These are phyloP conservation scores for Coemansia sp. DNA, from an alignment of 192 early-diverging fungal species.

Conservation along the genomic window DNA sequence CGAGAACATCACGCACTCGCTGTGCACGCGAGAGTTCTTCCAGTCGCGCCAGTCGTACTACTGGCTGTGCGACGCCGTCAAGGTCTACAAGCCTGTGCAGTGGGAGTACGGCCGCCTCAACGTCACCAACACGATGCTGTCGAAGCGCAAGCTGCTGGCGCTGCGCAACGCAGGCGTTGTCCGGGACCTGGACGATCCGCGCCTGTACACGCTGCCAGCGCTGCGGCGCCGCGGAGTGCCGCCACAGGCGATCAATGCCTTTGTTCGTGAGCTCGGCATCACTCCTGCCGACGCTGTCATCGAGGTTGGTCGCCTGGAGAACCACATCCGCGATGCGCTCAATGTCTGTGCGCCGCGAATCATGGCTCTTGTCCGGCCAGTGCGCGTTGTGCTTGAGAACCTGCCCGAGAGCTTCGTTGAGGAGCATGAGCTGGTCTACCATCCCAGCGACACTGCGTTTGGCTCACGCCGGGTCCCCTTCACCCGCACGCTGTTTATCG, in stretches of 20 bases:
- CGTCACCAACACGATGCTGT: constrained; percentile 91
- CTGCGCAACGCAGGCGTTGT: constrained; percentile 80
- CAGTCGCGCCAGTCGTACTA: constrained; percentile 96
- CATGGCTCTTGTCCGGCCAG: constrained; percentile 86
- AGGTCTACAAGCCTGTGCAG: constrained; percentile 99
- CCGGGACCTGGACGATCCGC: constrained; percentile 92
- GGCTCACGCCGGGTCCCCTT: constrained; percentile 88
- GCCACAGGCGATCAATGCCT: constrained; percentile 95
- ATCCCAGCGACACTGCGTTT: constrained; percentile 83
- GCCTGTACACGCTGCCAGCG: constrained; percentile 92
- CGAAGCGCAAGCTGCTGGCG: constrained; percentile 96
- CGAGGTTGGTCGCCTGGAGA: constrained; percentile 85
- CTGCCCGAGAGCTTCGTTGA: constrained; percentile 79
- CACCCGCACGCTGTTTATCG: constrained; percentile 91
- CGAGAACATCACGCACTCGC: constrained; percentile 99
- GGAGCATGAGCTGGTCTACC: constrained; percentile 80
- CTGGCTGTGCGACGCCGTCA: constrained; percentile 97
- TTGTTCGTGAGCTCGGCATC: constrained; percentile 88
- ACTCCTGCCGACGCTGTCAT: constrained; percentile 79
- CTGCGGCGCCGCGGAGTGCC: constrained; percentile 97
- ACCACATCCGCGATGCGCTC: constrained; percentile 90
- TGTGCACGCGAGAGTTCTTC: constrained; percentile 96
- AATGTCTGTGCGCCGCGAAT: constrained; percentile 90
- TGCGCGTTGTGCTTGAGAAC: constrained; percentile 89
- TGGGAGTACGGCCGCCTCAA: constrained; percentile 98